Conservation (phyloP, 2,329 filamentous ascomycete genomes). For the Trichoderma sp. region DNA sequence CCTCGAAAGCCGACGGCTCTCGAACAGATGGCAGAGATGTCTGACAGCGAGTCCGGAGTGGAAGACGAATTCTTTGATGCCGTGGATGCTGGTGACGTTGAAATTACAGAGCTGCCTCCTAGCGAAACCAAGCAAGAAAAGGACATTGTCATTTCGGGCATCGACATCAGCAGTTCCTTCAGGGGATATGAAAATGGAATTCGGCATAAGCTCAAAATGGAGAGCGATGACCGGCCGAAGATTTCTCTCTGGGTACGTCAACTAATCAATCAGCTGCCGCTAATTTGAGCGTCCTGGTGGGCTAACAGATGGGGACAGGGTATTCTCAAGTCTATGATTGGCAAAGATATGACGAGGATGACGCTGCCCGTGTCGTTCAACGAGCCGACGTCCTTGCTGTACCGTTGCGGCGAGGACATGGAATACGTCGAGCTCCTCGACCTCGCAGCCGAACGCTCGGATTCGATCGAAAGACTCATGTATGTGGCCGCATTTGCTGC, state of each 20-base stretch:
- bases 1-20: constrained; percentile 62
- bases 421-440: constrained; percentile 94
- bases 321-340: constrained; percentile 98
- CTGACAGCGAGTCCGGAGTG: constrained; percentile 75
- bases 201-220: constrained; percentile 76
- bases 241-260: constrained; percentile 89
- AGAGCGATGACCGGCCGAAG: constrained; percentile 88
- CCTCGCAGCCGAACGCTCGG: constrained; percentile 75
- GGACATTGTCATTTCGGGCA: constrained; percentile 39
- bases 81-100: constrained; percentile 86
- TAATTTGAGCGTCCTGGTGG: neutral
- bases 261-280: neutral
- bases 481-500: constrained; percentile 96
- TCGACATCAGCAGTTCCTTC: constrained; percentile 75
- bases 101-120: constrained; percentile 67
- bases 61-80: constrained; percentile 97
- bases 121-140: constrained; percentile 43
- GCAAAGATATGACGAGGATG: constrained; percentile 99
- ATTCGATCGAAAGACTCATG: constrained; percentile 87
- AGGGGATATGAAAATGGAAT: constrained; percentile 89
- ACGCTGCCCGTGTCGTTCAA: constrained; percentile 97
- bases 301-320: constrained; percentile 52
- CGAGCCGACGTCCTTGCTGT: constrained; percentile 91
- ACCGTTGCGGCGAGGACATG: constrained; percentile 96
- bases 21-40: constrained; percentile 68